Conservation (phyloP, 768 basidiomycete genomes). For the Udeniomyces megalosporus region DNA sequence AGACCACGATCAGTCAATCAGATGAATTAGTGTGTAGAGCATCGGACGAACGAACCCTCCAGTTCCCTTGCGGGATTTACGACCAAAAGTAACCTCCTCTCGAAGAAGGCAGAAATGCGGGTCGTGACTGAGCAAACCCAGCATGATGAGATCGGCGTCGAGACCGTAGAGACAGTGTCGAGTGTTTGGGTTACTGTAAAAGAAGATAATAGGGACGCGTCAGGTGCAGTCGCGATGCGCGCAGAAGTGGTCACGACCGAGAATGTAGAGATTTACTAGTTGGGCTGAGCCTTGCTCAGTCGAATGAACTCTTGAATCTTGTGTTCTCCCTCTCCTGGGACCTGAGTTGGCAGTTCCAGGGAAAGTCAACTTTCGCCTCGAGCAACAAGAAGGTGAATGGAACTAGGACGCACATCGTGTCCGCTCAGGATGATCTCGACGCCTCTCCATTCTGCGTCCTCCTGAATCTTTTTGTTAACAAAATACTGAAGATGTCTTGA, state of each 20-base stretch:
- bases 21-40: background rate
- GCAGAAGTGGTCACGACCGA: background rate
- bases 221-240: background rate
- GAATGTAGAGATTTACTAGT: conserved; percentile 37
- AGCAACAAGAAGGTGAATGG: background rate
- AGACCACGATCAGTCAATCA: background rate
- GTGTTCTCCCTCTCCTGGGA: conserved; percentile 98
- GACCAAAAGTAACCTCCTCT: conserved; percentile 97
- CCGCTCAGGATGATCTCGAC: conserved; percentile 88
- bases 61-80: conserved; percentile 49
- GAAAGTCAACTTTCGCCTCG: background rate
- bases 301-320: conserved; percentile 99
- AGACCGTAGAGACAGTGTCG: conserved; percentile 97
- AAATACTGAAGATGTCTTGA: conserved; percentile 89
- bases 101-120: conserved; percentile 94
- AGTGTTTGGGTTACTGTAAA: conserved; percentile 59
- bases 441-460: conserved; percentile 87
- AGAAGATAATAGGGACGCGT: background rate
- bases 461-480: conserved; percentile 91
- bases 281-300: conserved; percentile 77
- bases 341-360: no score
- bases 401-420: conserved; percentile 49
- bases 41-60: conserved; percentile 34
- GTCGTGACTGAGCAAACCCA: conserved; percentile 90
- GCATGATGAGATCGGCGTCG: conserved; percentile 96